A percentile compares a stretch with the other conserved stretches of the same genome.
These are phyloP conservation scores for Heteromeles arbutifolia DNA, from an alignment of 306 rosid genomes.

Conservation along the genomic window DNA sequence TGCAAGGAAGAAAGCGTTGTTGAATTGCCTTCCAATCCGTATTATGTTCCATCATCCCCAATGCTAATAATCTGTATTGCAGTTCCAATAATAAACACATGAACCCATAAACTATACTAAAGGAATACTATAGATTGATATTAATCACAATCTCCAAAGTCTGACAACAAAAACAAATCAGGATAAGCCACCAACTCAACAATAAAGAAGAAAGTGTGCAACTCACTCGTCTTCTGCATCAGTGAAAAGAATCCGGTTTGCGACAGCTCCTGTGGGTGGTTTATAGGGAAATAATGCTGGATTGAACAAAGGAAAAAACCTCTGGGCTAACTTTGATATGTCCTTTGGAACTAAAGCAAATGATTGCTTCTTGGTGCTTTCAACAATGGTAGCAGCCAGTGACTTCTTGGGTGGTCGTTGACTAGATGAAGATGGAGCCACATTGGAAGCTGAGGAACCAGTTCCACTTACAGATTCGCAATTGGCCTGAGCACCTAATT, in stretches of 20 bases:
- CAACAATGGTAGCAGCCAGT: constrained; percentile 81
- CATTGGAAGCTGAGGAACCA: constrained; percentile 28
- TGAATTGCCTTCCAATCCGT: constrained; percentile 95
- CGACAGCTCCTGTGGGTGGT: constrained; percentile 71
- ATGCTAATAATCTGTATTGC: constrained; percentile 63
- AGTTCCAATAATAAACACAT: constrained; percentile 14
- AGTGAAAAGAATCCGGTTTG: constrained; percentile 78
- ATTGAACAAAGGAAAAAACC: constrained; percentile 66
- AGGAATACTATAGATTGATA: not conserved
- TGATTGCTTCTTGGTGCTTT: constrained; percentile 84
- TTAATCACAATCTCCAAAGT: not conserved
- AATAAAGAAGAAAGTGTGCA: constrained; percentile 18
- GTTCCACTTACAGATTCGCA: constrained; percentile 34
- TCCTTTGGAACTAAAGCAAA: constrained; percentile 81
- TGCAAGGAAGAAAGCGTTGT: constrained; percentile 91
- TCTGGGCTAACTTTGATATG: constrained; percentile 61
- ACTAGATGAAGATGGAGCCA: constrained; percentile 33
- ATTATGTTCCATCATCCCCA: constrained; percentile 86
- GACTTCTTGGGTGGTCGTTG: constrained; percentile 72
- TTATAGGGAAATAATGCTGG: constrained; percentile 84
- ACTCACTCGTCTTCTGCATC: constrained; percentile 96
- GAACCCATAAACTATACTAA: constrained; percentile 2
- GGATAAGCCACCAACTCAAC: constrained; percentile 1
- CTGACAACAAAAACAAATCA: not conserved
- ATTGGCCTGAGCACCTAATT: constrained; percentile 38